Evolutionary conservation across 2,329 filamentous ascomycete species (phyloP).

Genomic region (Fusarium luffae): DNA sequence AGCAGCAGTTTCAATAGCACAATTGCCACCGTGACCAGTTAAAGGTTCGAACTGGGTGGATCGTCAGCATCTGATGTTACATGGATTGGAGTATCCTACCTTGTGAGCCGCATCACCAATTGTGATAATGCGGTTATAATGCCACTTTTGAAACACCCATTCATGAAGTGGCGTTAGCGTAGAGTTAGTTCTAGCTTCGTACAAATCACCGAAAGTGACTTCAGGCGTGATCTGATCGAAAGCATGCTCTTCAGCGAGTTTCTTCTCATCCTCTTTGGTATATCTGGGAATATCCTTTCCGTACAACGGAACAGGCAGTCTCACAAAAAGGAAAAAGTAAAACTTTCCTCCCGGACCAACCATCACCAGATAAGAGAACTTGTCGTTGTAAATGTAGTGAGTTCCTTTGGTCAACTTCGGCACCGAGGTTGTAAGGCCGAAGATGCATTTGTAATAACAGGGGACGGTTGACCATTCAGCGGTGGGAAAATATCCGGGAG

Average conservation of each 20-base stretch:
- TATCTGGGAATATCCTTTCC: not conserved
- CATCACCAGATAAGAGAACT: not conserved
- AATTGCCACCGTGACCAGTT: not conserved
- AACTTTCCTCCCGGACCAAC: not conserved
- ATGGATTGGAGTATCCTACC: not conserved
- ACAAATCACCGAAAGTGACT: not conserved
- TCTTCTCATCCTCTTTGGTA: not conserved
- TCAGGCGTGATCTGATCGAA: not conserved
- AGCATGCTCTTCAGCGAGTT: not conserved
- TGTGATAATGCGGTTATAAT: not conserved
- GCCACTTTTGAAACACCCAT: conserved; percentile 6
- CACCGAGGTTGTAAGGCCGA: not conserved
- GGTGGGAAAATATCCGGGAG: conserved; percentile 3
- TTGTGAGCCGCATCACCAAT: conserved; percentile 23
- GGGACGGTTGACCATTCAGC: conserved; percentile 26
- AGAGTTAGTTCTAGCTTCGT: not conserved
- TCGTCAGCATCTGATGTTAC: accelerated
- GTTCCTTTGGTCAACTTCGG: not conserved
- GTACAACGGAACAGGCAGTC: not conserved
- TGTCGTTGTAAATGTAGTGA: not conserved
- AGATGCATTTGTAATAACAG: conserved; percentile 19
- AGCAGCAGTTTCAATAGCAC: conserved; percentile 3
- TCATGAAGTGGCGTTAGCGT: conserved; percentile 6
- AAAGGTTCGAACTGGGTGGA: not conserved
- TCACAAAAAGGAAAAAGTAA: conserved; percentile 10